Percentiles rank a stretch among this genome's conserved stretches.
Conservation (phyloP, 2,329 filamentous ascomycete species). For the Sporothrix curviconia region DNA sequence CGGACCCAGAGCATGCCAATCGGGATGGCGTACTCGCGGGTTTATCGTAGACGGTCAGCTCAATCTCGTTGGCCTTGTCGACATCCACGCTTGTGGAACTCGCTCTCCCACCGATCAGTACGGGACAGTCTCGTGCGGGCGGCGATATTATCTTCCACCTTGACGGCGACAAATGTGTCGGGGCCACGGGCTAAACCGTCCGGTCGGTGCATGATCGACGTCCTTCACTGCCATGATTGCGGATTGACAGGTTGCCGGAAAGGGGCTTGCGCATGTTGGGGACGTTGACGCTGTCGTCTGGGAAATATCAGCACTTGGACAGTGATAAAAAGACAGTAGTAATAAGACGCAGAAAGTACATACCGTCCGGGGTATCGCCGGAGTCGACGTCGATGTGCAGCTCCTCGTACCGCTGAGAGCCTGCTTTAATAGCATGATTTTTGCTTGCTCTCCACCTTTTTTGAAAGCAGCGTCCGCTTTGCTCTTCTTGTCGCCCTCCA, state of each 20-base stretch:
- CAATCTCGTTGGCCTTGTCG: slow-evolving; percentile 97
- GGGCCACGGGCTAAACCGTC: slow-evolving; percentile 81
- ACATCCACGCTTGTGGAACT: slow-evolving; percentile 88
- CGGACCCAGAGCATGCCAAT: slow-evolving; percentile 95
- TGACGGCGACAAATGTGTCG: slow-evolving; percentile 92
- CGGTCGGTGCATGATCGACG: slow-evolving; percentile 83
- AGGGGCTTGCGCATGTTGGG: slow-evolving; percentile 95
- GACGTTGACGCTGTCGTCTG: slow-evolving; percentile 93
- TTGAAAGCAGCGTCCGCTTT: slow-evolving; percentile 84
- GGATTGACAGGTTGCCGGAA: slow-evolving; percentile 80
- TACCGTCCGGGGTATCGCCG: slow-evolving; percentile 74
- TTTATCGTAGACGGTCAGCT: slow-evolving; percentile 96
- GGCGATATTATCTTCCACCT: slow-evolving; percentile 90
- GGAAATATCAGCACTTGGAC: background rate
- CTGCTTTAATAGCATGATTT: slow-evolving; percentile 96
- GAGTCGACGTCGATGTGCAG: slow-evolving; percentile 88
- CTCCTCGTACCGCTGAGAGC: slow-evolving; percentile 93
- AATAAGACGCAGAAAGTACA: slow-evolving; percentile 28
- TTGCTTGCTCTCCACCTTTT: slow-evolving; percentile 89
- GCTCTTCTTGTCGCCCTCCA: slow-evolving; percentile 96
- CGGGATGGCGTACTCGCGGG: slow-evolving; percentile 80
- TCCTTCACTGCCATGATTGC: slow-evolving; percentile 85
- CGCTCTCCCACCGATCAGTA: slow-evolving; percentile 85
- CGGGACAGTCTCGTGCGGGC: slow-evolving; percentile 79
- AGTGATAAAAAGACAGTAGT: background rate